phyloP scores from a whole-genome alignment of 768 basidiomycete genomes.

The Boletellus ananiceps region DNA sequence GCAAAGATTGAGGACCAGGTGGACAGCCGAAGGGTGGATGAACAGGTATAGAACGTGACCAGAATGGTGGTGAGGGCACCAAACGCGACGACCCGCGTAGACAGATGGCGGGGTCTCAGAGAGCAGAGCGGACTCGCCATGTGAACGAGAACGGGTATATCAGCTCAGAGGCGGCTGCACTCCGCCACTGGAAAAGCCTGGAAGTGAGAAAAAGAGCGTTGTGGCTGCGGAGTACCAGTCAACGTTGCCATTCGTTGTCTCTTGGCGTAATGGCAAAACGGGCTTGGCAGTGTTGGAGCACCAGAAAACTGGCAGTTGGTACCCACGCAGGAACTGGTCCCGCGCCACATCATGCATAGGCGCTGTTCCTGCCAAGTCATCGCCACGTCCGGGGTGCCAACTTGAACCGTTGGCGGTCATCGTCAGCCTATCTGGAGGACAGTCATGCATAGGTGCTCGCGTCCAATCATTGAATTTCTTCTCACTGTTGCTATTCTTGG shows the following conservation, averaged over 20 bases:
- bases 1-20: constrained; percentile 27
- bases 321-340: neutral
- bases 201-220: neutral
- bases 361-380: too few species aligned
- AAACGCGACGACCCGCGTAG: constrained; percentile 23
- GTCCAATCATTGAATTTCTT: too few species aligned
- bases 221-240: constrained; percentile 2
- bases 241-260: neutral
- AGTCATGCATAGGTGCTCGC: too few species aligned
- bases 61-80: constrained; percentile 25
- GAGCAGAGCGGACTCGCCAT: neutral
- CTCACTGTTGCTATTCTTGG: too few species aligned
- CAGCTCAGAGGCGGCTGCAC: neutral
- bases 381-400: too few species aligned
- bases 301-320: neutral
- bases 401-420: too few species aligned
- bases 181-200: neutral
- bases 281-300: constrained; percentile 1
- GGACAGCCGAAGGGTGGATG: constrained; percentile 16
- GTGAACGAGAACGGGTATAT: neutral
- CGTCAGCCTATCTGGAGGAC: too few species aligned
- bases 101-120: constrained; percentile 22
- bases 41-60: constrained; percentile 29
- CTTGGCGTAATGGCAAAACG: neutral
- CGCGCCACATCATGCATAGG: neutral